Base-by-base conservation (phyloP, 345 rosid genomes). In the Eucalyptus camaldulensis region DNA sequence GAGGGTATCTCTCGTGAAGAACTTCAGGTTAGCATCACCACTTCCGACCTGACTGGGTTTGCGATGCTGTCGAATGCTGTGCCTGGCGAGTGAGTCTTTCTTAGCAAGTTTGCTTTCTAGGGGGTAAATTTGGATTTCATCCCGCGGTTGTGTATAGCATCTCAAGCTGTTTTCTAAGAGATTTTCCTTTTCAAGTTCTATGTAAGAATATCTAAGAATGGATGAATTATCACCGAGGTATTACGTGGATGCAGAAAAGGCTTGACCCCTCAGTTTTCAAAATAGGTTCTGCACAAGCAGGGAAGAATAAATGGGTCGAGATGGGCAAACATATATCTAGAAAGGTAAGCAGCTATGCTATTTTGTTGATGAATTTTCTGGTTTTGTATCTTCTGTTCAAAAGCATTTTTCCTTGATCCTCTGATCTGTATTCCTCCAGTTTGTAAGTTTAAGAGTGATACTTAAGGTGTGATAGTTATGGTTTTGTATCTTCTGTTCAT, bases 301-400 rank as follows among this genome's bases (percentile, higher is more conserved):
- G 93, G 47, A 96, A 95, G 91, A 95, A 96, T 90, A 95, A 95
- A 88, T 97, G 99, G 99, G 96, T 97, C 86, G 96, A 94, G 72
- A 94, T 96, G 96, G 98, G 98, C 89, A 97, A 95, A 91, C 95
- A 95, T 89, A 91, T 97, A 87, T 97, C 96, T 31, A 93, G 99
- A 90, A 96, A 97, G 97, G 99, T 97, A 90, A 89, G n/a, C 49
- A 86, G 10, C n/a, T 22, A 58, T 43, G 88, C 50, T 76, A 43
- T 54, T 37, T 37, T 37, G 40, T 37, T 37, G 40, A 37, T 37
- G 40, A 37, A 37, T 37, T 37, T 37, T 37, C 40, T 37, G 40
- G 40, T 37, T 37, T 37, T 37, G 40, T 37, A 37, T 37, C 40
- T 37, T 37, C 40, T 37, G 40, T 37, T 37, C 40, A 37, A 37